phyloP scores from a whole-genome alignment of 331 rosid species.

The Erythrophleum ivorense region DNA sequence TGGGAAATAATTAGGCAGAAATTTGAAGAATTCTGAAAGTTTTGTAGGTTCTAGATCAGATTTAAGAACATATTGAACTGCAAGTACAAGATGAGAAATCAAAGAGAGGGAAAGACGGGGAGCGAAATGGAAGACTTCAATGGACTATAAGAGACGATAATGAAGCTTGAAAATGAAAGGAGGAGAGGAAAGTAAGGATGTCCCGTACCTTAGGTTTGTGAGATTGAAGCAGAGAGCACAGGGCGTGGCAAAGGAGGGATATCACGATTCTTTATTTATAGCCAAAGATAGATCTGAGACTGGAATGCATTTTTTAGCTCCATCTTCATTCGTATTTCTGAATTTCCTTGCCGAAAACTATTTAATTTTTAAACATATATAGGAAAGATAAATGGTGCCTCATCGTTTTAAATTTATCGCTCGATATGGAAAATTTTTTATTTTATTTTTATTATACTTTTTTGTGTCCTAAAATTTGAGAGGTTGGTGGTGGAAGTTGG shows the following conservation, averaged over 20 bases:
- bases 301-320: background rate
- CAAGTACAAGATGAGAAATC: background rate
- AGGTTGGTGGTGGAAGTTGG: constrained; percentile 16
- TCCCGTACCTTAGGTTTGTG: constrained; percentile 14
- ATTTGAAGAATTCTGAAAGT: background rate
- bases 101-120: background rate
- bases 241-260: background rate
- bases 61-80: background rate
- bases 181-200: constrained; percentile 6
- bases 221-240: background rate
- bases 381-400: too few species aligned
- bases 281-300: constrained; percentile 33
- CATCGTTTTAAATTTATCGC: background rate
- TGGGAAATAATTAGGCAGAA: background rate
- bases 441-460: background rate
- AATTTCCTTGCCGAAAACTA: background rate
- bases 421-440: background rate
- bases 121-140: constrained; percentile 15
- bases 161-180: constrained; percentile 3
- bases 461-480: background rate
- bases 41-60: constrained; percentile 3
- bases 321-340: background rate
- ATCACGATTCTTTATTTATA: constrained; percentile 22
- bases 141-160: background rate
- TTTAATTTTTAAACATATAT: background rate